Conservation (phyloP, 108 stramenopile genomes). For the Nitzschia sp. region DNA sequence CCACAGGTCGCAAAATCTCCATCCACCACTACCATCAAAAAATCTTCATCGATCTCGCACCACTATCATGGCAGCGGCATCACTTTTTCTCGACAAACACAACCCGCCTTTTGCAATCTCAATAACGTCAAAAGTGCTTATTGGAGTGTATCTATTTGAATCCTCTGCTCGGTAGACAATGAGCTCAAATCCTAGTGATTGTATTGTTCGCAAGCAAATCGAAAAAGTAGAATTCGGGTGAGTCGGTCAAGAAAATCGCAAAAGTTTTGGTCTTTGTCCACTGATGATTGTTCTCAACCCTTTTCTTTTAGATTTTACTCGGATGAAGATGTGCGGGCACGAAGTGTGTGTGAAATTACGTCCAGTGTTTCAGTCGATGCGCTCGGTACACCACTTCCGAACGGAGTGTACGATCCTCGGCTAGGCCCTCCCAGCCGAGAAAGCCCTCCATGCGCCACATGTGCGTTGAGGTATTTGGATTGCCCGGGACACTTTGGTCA, state of each 20-base stretch:
- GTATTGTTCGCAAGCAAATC: conserved; percentile 20
- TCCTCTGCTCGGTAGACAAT: no score
- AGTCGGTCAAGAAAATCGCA: neutral
- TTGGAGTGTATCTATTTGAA: no score
- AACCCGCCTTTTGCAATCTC: no score
- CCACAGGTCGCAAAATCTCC: no score
- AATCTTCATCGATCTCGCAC: no score
- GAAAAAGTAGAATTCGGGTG: conserved; percentile 28
- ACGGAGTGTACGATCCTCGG: conserved; percentile 94
- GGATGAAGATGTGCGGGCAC: conserved; percentile 86
- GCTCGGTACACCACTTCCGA: conserved; percentile 78
- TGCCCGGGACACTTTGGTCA: conserved; percentile 98
- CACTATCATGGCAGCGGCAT: no score
- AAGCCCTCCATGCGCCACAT: conserved; percentile 85
- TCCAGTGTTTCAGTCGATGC: conserved; percentile 85
- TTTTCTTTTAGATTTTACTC: conserved; percentile 63
- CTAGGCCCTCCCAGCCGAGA: conserved; percentile 79
- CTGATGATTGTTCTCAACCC: neutral
- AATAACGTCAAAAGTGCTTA: no score
- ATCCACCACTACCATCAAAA: no score
- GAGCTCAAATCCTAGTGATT: conserved; percentile 2
- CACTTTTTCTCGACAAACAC: no score
- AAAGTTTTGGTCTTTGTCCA: neutral
- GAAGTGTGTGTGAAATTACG: conserved; percentile 90
- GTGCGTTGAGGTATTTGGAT: conserved; percentile 66